These are phyloP conservation scores for Jatropha podagrica DNA, from an alignment of 441 rosid species.

Conservation along the genomic window DNA sequence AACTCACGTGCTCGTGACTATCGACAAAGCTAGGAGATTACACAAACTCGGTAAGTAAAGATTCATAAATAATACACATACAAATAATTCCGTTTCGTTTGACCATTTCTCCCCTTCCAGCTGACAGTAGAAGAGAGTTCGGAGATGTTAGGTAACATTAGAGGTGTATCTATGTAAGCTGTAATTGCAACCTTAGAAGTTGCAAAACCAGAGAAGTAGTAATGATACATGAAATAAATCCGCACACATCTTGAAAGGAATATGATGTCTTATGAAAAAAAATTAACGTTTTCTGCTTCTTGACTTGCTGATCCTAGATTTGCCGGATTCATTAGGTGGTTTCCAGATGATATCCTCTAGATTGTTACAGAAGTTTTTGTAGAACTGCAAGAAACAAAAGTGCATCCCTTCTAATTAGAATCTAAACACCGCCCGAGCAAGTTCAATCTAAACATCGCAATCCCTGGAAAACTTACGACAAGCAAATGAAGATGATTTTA, in stretches of 20 bases:
- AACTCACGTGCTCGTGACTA: not conserved
- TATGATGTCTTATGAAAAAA: not conserved
- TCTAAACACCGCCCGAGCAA: not conserved
- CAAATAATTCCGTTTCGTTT: too few relatives aligned
- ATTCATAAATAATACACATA: not conserved
- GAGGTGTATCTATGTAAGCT: not conserved
- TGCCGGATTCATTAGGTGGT: conserved; percentile 62
- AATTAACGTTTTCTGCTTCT: conserved; percentile 64
- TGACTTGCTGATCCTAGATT: conserved; percentile 52
- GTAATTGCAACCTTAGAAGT: not conserved
- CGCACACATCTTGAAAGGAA: not conserved
- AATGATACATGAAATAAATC: not conserved
- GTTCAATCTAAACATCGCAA: not conserved
- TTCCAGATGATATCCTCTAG: conserved; percentile 94
- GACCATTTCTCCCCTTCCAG: not conserved
- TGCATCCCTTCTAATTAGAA: not conserved
- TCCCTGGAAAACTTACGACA: not conserved
- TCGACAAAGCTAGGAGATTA: not conserved
- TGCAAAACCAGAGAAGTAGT: not conserved
- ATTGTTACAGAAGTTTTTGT: conserved; percentile 73
- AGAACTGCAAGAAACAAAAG: conserved; percentile 55
- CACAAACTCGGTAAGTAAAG: not conserved
- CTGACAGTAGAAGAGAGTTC: not conserved
- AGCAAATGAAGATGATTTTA: not conserved
- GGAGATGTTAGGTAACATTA: not conserved